Conservation (phyloP, 306 rosid genomes). For the Canavalia ensiformis region DNA sequence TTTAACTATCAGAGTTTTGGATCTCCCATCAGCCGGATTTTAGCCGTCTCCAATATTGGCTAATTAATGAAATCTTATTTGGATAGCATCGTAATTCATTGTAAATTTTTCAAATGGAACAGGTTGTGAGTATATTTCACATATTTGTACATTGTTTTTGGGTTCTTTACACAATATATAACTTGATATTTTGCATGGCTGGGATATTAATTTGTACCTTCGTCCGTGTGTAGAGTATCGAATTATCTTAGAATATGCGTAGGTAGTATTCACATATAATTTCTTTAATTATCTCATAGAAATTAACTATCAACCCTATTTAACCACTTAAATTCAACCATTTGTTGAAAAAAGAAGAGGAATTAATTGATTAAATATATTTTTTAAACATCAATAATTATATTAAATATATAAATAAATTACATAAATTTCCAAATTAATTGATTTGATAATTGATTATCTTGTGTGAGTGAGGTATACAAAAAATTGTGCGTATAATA, state of each 20-base stretch:
- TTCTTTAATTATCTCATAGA: neutral
- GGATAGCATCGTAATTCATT: neutral
- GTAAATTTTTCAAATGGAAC: neutral
- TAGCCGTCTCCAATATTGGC: neutral
- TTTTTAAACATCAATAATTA: neutral
- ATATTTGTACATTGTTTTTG: neutral
- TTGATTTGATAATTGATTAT: slow-evolving; percentile 5
- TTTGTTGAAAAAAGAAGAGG: neutral
- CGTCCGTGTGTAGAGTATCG: neutral
- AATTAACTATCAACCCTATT: neutral
- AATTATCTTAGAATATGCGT: neutral
- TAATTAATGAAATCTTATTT: neutral
- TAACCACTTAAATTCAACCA: neutral
- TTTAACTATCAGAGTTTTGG: neutral
- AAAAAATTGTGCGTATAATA: neutral
- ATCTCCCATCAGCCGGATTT: neutral
- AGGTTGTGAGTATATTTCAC: neutral
- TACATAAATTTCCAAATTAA: neutral
- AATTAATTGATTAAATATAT: neutral
- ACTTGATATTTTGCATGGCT: neutral
- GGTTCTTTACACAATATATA: neutral
- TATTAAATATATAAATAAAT: neutral
- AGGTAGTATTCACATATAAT: neutral
- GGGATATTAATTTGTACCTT: neutral
- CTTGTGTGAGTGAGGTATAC: neutral